A percentile compares a stretch with the other conserved stretches of the same genome.
Conservation (phyloP, 1,284 basidiomycete species). For the Apiotrichum siamense region DNA sequence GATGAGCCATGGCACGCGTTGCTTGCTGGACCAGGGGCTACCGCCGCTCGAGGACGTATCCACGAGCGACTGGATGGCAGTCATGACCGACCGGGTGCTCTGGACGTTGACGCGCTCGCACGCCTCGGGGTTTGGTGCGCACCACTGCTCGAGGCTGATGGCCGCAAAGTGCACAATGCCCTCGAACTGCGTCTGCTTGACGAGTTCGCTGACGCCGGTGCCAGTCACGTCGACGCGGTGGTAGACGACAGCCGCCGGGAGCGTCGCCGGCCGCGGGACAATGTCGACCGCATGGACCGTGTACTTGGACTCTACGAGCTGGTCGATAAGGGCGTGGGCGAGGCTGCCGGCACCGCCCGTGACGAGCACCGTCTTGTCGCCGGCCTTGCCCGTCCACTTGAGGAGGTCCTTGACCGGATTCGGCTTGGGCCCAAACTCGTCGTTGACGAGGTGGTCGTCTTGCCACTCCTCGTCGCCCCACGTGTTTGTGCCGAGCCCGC, state of each 20-base stretch:
- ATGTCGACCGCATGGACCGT: slow-evolving; percentile 34
- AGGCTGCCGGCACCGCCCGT: slow-evolving; percentile 42
- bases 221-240: slow-evolving; percentile 19
- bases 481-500: slow-evolving; percentile 2
- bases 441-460: slow-evolving; percentile 5
- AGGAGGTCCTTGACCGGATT: slow-evolving; percentile 1
- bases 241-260: slow-evolving; percentile 19
- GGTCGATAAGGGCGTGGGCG: slow-evolving; percentile 19
- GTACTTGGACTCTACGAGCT: slow-evolving; percentile 11
- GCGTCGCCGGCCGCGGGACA: slow-evolving; percentile 16
- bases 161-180: slow-evolving; percentile 44
- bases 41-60: neutral
- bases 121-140: slow-evolving; percentile 29
- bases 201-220: slow-evolving; percentile 18
- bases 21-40: neutral
- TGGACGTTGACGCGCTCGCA: slow-evolving; percentile 36
- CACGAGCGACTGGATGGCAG: slow-evolving; percentile 17
- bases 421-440: slow-evolving; percentile 4
- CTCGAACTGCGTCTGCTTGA: slow-evolving; percentile 5
- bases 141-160: slow-evolving; percentile 38
- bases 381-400: slow-evolving; percentile 50
- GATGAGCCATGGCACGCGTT: slow-evolving; percentile 36
- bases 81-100: slow-evolving; percentile 29
- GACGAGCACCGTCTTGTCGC: slow-evolving; percentile 22
- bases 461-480: slow-evolving; percentile 5